These are phyloP conservation scores for Emydomyces testavorans DNA, from an alignment of 2,329 filamentous ascomycete species.

Conservation along the genomic window DNA sequence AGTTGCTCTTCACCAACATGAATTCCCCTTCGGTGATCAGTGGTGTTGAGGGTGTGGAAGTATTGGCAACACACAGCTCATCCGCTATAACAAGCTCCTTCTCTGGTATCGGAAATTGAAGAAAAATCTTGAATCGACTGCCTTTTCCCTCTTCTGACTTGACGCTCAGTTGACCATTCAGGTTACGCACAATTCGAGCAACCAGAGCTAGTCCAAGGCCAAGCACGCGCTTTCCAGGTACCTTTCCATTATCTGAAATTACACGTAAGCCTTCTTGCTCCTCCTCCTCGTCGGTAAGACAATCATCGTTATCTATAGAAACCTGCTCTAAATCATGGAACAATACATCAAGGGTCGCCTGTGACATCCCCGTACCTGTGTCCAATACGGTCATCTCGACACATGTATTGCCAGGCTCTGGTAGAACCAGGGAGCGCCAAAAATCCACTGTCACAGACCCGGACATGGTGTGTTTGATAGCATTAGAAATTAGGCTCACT, in stretches of 20 bases:
- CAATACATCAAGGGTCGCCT: background rate
- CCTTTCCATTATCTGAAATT: background rate
- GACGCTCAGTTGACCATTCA: constrained; percentile 6
- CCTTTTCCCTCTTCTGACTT: constrained; percentile 2
- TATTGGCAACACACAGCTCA: background rate
- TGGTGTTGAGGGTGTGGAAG: background rate
- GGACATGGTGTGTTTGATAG: constrained; percentile 1
- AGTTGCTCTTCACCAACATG: constrained; percentile 3
- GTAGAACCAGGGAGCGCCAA: background rate
- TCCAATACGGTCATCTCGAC: constrained; percentile 3
- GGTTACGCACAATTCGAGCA: constrained; percentile 1
- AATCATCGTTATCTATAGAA: background rate
- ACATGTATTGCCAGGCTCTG: background rate
- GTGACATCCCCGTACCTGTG: constrained; percentile 7
- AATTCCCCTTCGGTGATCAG: constrained; percentile 1
- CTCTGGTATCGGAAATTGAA: background rate
- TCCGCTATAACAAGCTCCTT: background rate
- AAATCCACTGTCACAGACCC: constrained; percentile 4
- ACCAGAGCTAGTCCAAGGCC: constrained; percentile 5
- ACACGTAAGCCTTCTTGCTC: background rate
- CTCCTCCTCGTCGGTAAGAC: background rate
- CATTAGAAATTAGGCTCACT: constrained; percentile 6
- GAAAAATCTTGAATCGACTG: background rate
- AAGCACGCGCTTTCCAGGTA: background rate
- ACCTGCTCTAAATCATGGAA: constrained; percentile 8